Evolutionary conservation across 108 stramenopile genomes (phyloP).

Genomic region (Cyclotella kingstonii): DNA sequence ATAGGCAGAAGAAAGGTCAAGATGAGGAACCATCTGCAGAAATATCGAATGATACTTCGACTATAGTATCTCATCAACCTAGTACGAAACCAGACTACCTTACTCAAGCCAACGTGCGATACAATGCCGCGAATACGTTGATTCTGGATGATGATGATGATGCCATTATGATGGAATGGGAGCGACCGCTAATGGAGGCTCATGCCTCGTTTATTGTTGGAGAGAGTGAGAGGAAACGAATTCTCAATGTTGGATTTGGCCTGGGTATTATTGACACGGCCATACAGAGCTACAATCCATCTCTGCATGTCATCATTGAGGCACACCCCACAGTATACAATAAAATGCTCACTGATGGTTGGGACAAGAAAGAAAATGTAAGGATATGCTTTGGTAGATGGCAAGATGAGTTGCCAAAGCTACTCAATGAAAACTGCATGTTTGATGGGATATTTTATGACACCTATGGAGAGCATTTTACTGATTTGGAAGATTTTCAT

Average conservation of each 20-base stretch:
- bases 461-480: conserved; percentile 90
- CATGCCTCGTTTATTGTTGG: conserved; percentile 80
- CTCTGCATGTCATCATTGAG: conserved; percentile 81
- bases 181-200: conserved; percentile 89
- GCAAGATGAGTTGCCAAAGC: conserved; percentile 81
- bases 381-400: conserved; percentile 78
- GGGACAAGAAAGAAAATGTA: conserved; percentile 81
- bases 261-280: conserved; percentile 90
- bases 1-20: conserved; percentile 3
- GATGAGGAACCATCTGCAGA: background rate
- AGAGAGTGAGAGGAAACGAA: conserved; percentile 41
- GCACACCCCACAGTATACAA: conserved; percentile 88
- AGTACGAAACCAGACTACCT: conserved; percentile 83
- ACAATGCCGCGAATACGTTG: conserved; percentile 56
- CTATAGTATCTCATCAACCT: conserved; percentile 58
- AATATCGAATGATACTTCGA: background rate
- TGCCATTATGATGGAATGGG: conserved; percentile 99
- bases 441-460: conserved; percentile 93
- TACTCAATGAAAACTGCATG: conserved; percentile 49
- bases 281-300: conserved; percentile 62
- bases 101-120: conserved; percentile 50
- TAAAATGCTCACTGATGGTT: conserved; percentile 76
- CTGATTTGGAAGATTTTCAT: conserved; percentile 91
- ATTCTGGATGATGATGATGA: conserved; percentile 81
- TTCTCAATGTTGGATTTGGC: conserved; percentile 92